A percentile compares a stretch with the other conserved stretches of the same genome.
phyloP scores from a whole-genome alignment of 2,329 filamentous ascomycete genomes.

The Lecanosticta acicola region DNA sequence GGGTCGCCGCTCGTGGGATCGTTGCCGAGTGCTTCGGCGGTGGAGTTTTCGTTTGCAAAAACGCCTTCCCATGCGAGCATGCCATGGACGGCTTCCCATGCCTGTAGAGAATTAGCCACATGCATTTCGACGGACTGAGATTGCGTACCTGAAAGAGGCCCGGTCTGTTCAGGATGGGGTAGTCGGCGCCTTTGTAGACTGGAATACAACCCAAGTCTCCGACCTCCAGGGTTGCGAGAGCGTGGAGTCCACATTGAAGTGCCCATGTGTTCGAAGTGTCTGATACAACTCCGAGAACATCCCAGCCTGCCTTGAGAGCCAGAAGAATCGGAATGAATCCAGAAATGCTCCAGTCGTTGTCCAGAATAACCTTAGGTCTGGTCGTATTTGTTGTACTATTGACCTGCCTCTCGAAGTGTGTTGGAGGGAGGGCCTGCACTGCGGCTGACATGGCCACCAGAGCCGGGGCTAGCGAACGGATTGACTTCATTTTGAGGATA shows the following conservation, averaged over 20 bases:
- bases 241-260: conserved; percentile 42
- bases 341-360: conserved; percentile 44
- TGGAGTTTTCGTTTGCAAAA: conserved; percentile 42
- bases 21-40: conserved; percentile 38
- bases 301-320: conserved; percentile 41
- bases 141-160: conserved; percentile 31
- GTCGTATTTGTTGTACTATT: not conserved
- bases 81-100: conserved; percentile 44
- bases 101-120: conserved; percentile 19
- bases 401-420: not conserved
- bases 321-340: conserved; percentile 43
- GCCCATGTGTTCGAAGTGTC: conserved; percentile 46
- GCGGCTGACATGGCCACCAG: not conserved
- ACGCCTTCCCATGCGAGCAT: conserved; percentile 44
- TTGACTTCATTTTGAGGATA: not conserved
- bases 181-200: conserved; percentile 44
- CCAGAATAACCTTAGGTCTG: conserved; percentile 37
- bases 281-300: conserved; percentile 40
- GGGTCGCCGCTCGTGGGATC: conserved; percentile 46
- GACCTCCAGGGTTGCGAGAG: conserved; percentile 43
- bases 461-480: not conserved
- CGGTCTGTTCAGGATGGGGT: conserved; percentile 45
- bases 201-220: conserved; percentile 46
- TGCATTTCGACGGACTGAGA: not conserved
- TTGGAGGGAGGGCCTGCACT: not conserved